These are phyloP conservation scores for Lyophyllum atratum DNA, from an alignment of 768 basidiomycete species.

Conservation along the genomic window DNA sequence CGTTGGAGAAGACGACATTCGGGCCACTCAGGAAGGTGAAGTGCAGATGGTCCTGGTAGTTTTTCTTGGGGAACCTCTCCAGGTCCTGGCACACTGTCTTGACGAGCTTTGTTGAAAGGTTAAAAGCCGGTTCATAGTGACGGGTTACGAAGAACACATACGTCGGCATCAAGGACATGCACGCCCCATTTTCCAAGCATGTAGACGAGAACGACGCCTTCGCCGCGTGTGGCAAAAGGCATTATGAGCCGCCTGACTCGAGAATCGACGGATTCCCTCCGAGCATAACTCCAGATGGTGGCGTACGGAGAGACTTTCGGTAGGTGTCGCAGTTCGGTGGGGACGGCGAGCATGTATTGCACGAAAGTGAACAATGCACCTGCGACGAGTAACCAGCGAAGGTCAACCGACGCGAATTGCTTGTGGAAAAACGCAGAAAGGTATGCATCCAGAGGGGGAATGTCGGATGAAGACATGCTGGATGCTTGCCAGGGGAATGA, in stretches of 20 bases:
- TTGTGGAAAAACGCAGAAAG: constrained; percentile 1
- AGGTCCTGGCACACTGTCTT: constrained; percentile 26
- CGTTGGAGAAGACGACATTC: constrained; percentile 40
- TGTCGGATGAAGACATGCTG: constrained; percentile 6
- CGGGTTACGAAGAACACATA: constrained; percentile 8
- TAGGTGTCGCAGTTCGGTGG: constrained; percentile 33
- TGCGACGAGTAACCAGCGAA: constrained; percentile 3
- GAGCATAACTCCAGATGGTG: constrained; percentile 34
- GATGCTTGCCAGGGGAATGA: neutral
- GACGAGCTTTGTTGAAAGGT: constrained; percentile 20
- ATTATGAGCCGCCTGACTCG: constrained; percentile 35
- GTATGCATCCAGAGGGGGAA: constrained; percentile 1
- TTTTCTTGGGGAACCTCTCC: constrained; percentile 27
- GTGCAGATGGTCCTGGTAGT: constrained; percentile 33
- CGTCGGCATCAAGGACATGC: constrained; percentile 38
- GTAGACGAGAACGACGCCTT: constrained; percentile 38
- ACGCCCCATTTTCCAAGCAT: constrained; percentile 42
- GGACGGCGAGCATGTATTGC: constrained; percentile 23
- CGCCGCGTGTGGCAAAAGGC: constrained; percentile 33
- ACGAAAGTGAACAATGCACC: constrained; percentile 2
- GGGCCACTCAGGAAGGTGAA: constrained; percentile 35
- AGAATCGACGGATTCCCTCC: constrained; percentile 34
- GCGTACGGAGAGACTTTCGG: constrained; percentile 33
- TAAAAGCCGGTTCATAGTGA: neutral
- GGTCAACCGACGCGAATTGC: constrained; percentile 1